Evolutionary conservation across 768 basidiomycete species (phyloP).

Genomic region (Rhodotorula sphaerocarpa): DNA sequence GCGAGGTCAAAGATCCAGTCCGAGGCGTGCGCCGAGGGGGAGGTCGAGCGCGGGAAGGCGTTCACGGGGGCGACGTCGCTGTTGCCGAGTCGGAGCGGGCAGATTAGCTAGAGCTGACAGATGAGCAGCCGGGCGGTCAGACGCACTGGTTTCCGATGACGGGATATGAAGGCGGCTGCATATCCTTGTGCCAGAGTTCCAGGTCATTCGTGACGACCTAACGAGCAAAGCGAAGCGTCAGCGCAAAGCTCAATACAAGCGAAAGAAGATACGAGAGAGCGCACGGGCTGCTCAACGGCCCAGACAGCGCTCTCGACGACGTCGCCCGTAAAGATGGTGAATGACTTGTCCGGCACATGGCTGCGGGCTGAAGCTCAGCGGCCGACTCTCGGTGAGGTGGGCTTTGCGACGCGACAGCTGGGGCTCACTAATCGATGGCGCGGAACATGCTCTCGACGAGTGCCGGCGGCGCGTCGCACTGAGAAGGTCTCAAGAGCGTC

Average conservation of each 20-base stretch:
- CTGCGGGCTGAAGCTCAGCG: not conserved
- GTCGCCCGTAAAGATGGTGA: conserved; percentile 60
- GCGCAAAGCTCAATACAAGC: not conserved
- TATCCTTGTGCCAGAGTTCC: conserved; percentile 13
- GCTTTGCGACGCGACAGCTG: accelerated
- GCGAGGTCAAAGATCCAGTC: conserved; percentile 52
- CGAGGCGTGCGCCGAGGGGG: conserved; percentile 41
- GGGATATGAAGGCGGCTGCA: conserved; percentile 20
- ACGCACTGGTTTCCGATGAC: conserved; percentile 41
- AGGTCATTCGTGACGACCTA: conserved; percentile 22
- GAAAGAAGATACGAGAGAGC: not conserved
- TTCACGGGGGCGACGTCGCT: conserved; percentile 58
- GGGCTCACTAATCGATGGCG: conserved; percentile 43
- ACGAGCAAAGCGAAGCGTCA: not conserved
- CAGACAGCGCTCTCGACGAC: conserved; percentile 48
- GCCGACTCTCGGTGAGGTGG: not conserved
- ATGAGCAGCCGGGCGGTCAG: no score
- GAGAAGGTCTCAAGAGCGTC: not conserved
- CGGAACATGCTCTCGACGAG: conserved; percentile 52
- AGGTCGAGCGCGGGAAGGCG: conserved; percentile 52
- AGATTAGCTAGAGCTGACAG: no score
- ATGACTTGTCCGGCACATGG: conserved; percentile 37
- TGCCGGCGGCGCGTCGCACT: conserved; percentile 52
- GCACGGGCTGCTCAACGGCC: conserved; percentile 18
- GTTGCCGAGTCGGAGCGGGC: no score